Base-by-base conservation (phyloP, 2,329 filamentous ascomycete species). In the Huntiella abstrusa region DNA sequence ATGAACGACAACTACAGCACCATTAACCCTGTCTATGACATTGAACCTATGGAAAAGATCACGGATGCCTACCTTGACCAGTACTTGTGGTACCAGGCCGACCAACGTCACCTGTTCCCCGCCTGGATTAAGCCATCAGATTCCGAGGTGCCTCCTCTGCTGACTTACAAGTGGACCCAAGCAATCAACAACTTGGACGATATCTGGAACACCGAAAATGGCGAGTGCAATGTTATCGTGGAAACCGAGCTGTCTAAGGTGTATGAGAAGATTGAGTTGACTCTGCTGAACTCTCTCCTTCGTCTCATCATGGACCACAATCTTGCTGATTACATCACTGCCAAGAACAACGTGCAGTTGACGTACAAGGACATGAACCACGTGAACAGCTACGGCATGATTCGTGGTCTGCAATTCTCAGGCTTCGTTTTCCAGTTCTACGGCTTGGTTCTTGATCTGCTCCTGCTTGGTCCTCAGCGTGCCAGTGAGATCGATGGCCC, bases 281-380 rank as follows among this genome's bases (percentile, higher is more conserved):
- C 91, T 0, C 69, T 98, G 48, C 74, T 98, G 54, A 98, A 98
- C 64, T 83, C 88, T 49, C 71, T 98, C 32, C 70, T 98, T 43
- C 76, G 91, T 41, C 65, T 98, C 53, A 95, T 98, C 60, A 98
- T 98, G 92, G 92, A 98, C 56, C 91, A 98, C 70, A 98, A 98
- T 60, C 65, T 98, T 65, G 91, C 91, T 4, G 92, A 98, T 61
- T 98, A 98, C 64, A 98, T 98, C 58, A 95, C 88, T 1, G 86
- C 88, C 34, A 98, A 98, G 74, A 98, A 98, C 69, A 98, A 98
- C 58, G 91, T 98, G 10, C 88, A 95, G 60, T 73, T 98, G 52
- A 95, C 92, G 52, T 98, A 98, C 70, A 98, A 98, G 67, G 91
- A 98, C 56, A 98, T 98, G 91, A 96, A 95, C 58, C 91, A 98